Conservation (phyloP, 352 stramenopile species). For the Globisporangium alternatum region DNA sequence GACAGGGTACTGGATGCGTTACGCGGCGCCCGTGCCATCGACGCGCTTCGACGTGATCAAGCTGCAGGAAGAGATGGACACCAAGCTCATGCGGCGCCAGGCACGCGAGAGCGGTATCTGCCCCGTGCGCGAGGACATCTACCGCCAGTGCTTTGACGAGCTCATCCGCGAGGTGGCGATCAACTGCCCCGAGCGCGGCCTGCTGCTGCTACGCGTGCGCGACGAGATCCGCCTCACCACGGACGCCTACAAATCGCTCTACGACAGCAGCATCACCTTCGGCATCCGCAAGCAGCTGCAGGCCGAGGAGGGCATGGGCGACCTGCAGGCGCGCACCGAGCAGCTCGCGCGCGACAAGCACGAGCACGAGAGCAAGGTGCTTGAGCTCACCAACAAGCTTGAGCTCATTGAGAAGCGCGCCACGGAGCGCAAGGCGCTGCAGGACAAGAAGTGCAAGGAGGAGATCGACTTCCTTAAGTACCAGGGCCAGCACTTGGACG, state of each 20-base stretch:
- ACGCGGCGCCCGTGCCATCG: conserved; percentile 86
- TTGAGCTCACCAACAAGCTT: conserved; percentile 89
- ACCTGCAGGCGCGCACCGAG: conserved; percentile 68
- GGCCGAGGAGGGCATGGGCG: conserved; percentile 90
- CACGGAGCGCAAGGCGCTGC: conserved; percentile 81
- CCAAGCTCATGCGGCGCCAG: conserved; percentile 86
- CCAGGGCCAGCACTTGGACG: conserved; percentile 93
- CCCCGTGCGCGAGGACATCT: conserved; percentile 92
- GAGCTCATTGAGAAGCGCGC: conserved; percentile 92
- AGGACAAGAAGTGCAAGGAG: conserved; percentile 94
- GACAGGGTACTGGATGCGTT: conserved; percentile 89
- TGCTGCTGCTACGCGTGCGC: conserved; percentile 89
- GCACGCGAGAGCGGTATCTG: conserved; percentile 92
- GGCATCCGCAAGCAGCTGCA: conserved; percentile 93
- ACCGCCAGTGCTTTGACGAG: conserved; percentile 91
- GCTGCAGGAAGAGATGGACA: conserved; percentile 89
- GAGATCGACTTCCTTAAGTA: conserved; percentile 95
- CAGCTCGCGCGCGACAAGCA: conserved; percentile 56
- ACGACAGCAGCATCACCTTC: conserved; percentile 92
- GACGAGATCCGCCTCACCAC: conserved; percentile 94
- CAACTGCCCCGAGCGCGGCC: conserved; percentile 89
- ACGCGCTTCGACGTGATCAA: conserved; percentile 92
- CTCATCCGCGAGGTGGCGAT: conserved; percentile 92
- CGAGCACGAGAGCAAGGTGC: conserved; percentile 77
- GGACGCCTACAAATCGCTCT: conserved; percentile 95